Evolutionary conservation across 495 filamentous ascomycete species (phyloP).

Genomic region (Neurospora hispaniola): DNA sequence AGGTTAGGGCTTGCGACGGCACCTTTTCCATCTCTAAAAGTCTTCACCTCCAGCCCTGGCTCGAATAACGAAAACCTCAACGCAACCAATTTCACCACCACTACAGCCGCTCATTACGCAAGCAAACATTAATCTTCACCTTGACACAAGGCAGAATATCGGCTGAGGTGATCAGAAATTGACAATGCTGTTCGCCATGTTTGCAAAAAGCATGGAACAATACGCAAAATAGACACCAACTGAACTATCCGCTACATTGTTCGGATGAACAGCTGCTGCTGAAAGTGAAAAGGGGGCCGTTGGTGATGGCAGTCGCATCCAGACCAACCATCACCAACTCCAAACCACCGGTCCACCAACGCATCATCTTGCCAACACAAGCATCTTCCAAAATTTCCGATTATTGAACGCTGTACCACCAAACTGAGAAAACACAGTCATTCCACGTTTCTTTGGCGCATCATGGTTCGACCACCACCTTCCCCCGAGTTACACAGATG

Average conservation of each 20-base stretch:
- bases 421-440: neutral
- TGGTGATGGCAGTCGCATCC: neutral
- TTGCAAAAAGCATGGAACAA: neutral
- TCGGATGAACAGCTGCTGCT: neutral
- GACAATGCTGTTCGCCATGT: neutral
- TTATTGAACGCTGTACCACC: neutral
- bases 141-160: neutral
- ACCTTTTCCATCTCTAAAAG: neutral
- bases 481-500: neutral
- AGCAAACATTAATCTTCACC: neutral
- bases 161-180: neutral
- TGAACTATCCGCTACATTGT: neutral
- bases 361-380: neutral
- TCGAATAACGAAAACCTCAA: neutral
- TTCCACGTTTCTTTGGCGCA: neutral
- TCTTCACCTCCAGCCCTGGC: neutral
- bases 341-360: neutral
- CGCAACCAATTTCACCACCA: neutral
- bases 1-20: neutral
- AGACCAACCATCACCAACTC: neutral
- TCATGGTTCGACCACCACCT: neutral
- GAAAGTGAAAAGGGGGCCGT: neutral
- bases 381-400: neutral
- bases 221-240: neutral
- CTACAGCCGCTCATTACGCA: neutral